Conservation (phyloP, 306 rosid species). For the Casuarina equisetifolia region DNA sequence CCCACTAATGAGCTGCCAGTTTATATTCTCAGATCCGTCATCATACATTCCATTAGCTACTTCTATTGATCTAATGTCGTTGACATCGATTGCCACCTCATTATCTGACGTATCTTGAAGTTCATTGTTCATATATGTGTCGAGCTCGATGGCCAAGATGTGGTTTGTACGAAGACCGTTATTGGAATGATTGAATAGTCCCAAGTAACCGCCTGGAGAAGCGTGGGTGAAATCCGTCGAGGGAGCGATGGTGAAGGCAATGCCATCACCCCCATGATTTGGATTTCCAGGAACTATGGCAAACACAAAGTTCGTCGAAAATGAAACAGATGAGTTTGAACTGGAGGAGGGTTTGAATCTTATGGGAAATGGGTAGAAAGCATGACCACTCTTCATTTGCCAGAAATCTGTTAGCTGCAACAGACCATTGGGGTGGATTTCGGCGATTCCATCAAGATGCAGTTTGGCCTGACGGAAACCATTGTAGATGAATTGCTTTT, state of each 20-base stretch:
- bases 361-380: not conserved
- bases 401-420: not conserved
- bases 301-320: too few relatives aligned
- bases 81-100: constrained; percentile 40
- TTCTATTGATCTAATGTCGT: constrained; percentile 18
- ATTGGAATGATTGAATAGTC: not conserved
- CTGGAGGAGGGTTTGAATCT: too few relatives aligned
- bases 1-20: constrained; percentile 1
- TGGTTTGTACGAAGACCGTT: constrained; percentile 14
- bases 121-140: not conserved
- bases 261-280: constrained; percentile 27
- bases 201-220: not conserved
- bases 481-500: too few relatives aligned
- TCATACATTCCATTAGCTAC: constrained; percentile 15
- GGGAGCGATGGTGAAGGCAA: constrained; percentile 35
- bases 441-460: too few relatives aligned
- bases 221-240: constrained; percentile 16
- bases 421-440: not conserved
- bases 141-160: constrained; percentile 38
- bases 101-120: not conserved
- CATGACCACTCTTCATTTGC: not conserved
- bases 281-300: not conserved
- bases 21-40: not conserved
- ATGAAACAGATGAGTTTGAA: too few relatives aligned
- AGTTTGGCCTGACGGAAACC: too few relatives aligned